These are phyloP conservation scores for Escovopsis sp. DNA, from an alignment of 2,329 filamentous ascomycete species.

Conservation along the genomic window DNA sequence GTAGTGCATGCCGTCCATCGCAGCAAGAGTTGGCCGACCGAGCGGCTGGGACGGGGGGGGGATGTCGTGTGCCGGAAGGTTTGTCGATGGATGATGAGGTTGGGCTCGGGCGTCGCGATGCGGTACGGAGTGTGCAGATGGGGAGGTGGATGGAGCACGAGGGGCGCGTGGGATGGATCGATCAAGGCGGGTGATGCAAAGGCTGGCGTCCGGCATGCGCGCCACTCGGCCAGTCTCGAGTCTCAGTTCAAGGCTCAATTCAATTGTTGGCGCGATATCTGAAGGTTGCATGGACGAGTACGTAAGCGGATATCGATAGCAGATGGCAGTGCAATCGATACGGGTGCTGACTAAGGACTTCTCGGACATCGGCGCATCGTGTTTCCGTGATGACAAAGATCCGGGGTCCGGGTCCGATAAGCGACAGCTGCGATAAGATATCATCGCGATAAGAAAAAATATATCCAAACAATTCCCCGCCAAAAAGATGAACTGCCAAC, in stretches of 20 bases:
- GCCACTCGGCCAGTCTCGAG: conserved; percentile 2
- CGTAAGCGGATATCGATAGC: not conserved
- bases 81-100: not conserved
- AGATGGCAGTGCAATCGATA: too few relatives aligned
- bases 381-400: too few relatives aligned
- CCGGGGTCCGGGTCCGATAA: too few relatives aligned
- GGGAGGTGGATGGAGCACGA: too few relatives aligned
- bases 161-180: conserved; percentile 1
- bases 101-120: not conserved
- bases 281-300: too few relatives aligned
- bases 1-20: conserved; percentile 39
- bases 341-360: too few relatives aligned
- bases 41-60: conserved; percentile 2
- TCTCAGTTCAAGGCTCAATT: not conserved
- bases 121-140: too few relatives aligned
- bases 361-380: too few relatives aligned
- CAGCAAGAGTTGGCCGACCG: conserved; percentile 4
- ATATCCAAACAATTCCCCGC: not conserved
- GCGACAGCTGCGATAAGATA: not conserved
- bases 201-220: conserved; percentile 1
- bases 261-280: not conserved
- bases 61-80: not conserved
- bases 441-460: not conserved
- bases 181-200: not conserved
- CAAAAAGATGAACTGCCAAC: not conserved